Percentiles rank a stretch among this genome's conserved stretches.
phyloP scores from a whole-genome alignment of 2,329 filamentous ascomycete genomes.

The Myriosclerotinia curreyana region DNA sequence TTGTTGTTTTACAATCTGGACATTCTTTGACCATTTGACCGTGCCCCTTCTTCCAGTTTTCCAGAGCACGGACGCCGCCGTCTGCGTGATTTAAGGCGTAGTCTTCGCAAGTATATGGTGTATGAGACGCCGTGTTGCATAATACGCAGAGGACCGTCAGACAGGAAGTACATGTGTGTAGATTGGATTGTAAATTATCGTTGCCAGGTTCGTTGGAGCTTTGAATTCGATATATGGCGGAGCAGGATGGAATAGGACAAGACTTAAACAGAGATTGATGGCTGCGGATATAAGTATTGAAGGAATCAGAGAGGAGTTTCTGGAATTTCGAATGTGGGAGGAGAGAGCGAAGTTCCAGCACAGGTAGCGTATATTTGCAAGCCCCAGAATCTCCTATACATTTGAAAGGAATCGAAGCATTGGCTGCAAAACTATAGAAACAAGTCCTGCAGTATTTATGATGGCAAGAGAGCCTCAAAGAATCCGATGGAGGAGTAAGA shows the following conservation, averaged over 20 bases:
- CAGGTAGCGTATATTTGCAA: not conserved
- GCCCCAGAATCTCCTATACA: not conserved
- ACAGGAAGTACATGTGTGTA: not conserved
- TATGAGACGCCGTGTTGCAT: not conserved
- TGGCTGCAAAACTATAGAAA: not conserved
- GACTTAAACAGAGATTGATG: not conserved
- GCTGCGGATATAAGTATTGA: not conserved
- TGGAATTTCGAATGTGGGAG: not conserved
- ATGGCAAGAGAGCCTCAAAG: not conserved
- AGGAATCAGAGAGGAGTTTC: not conserved
- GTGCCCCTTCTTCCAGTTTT: not conserved
- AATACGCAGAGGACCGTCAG: not conserved
- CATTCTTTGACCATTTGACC: not conserved
- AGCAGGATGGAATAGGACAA: not conserved
- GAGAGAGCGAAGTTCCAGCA: not conserved
- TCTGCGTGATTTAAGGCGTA: not conserved
- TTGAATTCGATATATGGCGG: not conserved
- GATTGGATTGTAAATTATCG: not conserved
- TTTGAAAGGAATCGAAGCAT: not conserved
- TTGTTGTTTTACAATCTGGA: not conserved
- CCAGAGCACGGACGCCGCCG: not conserved
- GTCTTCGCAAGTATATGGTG: not conserved
- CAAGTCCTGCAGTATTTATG: not conserved
- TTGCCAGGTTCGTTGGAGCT: not conserved
- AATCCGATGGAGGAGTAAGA: not conserved